A percentile compares a stretch with the other conserved stretches of the same genome.
Conservation (phyloP, 768 basidiomycete species). For the Mycena belliarum region DNA sequence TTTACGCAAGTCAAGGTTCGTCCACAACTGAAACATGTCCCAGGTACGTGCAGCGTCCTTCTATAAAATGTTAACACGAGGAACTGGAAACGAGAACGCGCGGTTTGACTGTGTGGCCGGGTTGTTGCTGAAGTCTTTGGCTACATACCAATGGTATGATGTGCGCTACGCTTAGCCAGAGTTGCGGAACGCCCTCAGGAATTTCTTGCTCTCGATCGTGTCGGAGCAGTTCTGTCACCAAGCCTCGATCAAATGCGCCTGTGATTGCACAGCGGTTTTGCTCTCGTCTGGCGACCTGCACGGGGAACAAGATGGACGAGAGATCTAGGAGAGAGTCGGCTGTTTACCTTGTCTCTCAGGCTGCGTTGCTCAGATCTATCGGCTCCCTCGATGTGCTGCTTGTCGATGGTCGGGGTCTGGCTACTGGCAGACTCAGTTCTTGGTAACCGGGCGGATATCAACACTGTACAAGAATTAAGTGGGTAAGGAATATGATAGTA, state of each 20-base stretch:
- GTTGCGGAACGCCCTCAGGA: not conserved
- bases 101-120: too few species aligned
- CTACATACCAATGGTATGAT: slow-evolving; percentile 20
- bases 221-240: not conserved
- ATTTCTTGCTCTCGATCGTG: slow-evolving; percentile 4
- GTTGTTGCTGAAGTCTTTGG: slow-evolving; percentile 18
- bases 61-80: slow-evolving; percentile 12
- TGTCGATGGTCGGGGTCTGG: not conserved
- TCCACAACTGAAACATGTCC: slow-evolving; percentile 24
- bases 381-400: not conserved
- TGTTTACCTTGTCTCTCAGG: not conserved
- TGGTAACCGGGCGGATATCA: not conserved
- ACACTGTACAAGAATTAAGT: not conserved
- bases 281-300: slow-evolving; percentile 20
- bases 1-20: slow-evolving; percentile 9
- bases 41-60: not conserved
- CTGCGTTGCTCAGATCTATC: not conserved
- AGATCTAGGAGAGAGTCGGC: not conserved
- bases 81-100: too few species aligned
- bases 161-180: slow-evolving; percentile 15
- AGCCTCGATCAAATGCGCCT: slow-evolving; percentile 8
- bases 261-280: slow-evolving; percentile 22
- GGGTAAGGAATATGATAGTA: not conserved
- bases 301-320: not conserved
- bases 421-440: not conserved